phyloP scores from a whole-genome alignment of 164 flowering plant genomes.

The Umbellularia californica region DNA sequence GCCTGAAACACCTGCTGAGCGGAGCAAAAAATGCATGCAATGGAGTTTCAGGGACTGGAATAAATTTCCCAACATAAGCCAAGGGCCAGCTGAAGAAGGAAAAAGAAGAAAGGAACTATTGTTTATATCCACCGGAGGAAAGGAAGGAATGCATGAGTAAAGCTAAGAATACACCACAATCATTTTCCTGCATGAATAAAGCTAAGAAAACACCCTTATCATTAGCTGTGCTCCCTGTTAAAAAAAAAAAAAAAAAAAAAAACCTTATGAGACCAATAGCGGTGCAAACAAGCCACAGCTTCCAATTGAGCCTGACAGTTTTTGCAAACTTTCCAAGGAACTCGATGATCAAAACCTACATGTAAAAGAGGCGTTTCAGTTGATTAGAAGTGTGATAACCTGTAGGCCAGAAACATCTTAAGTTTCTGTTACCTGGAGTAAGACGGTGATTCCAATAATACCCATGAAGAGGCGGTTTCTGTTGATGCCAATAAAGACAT shows the following conservation, averaged over 20 bases:
- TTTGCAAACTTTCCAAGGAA: slow-evolving; percentile 73
- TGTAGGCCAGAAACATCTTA: too few species aligned
- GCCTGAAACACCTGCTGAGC: slow-evolving; percentile 2
- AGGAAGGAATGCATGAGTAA: too few species aligned
- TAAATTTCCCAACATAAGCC: slow-evolving; percentile 63
- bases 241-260: slow-evolving; percentile 16
- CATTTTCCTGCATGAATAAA: too few species aligned
- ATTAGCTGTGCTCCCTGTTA: neutral
- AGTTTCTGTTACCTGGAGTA: slow-evolving; percentile 60
- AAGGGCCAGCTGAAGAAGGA: slow-evolving; percentile 78
- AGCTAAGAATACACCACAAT: too few species aligned
- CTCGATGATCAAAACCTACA: slow-evolving; percentile 65
- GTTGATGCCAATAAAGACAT: slow-evolving; percentile 66
- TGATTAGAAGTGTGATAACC: too few species aligned
- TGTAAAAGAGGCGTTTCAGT: neutral
- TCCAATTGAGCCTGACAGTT: slow-evolving; percentile 65
- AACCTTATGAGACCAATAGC: slow-evolving; percentile 68
- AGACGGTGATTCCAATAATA: slow-evolving; percentile 54
- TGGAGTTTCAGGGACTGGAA: slow-evolving; percentile 80
- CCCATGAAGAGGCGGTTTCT: slow-evolving; percentile 73
- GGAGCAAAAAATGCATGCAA: slow-evolving; percentile 20
- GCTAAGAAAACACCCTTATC: too few species aligned
- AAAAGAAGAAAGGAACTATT: neutral
- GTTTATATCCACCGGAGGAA: neutral
- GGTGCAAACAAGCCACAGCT: slow-evolving; percentile 58